Evolutionary conservation across 2,329 filamentous ascomycete species (phyloP), one percentile per base, ranked within the genome.

Genomic region (Leptosphaerulina australis): DNA sequence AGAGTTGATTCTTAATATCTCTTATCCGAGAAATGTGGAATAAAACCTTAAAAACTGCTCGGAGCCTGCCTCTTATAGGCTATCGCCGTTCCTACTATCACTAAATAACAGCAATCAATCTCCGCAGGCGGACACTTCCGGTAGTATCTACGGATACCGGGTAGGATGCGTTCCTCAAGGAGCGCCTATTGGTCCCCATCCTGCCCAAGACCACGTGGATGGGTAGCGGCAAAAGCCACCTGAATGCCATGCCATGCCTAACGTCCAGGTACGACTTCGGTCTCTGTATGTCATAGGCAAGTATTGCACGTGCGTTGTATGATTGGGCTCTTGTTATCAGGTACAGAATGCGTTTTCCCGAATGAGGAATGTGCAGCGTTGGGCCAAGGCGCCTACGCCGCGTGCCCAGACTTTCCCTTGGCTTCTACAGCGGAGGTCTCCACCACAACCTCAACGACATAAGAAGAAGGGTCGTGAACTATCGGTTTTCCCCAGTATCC

Each of bases 251-350:
- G 17, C 10, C 36, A 44, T 44, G 44, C 36, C 55, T 53, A 52
- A 38, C 17, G 45, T 54, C 56, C 59, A 59, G 62, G 59, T 53
- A 48, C 34, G 24, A 30, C 35, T 28, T 41, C 37, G 28, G 20
- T 26, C 28, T 44, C 46, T 55, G 50, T 46, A 50, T 37, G 34
- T 38, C 50, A 24, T 26, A 43, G 43, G 46, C 51, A 29, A 25
- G 37, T 12, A 36, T 35, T 38, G 53, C 66, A 68, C 66, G 64
- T 68, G 66, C 58, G 44, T n/a, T 11, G 26, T 36, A 39, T 63
- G 55, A 67, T 62, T 67, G 64, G 66, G 17, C 48, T 44, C 24
- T 49, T 55, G 57, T 59, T 67, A 67, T 67, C 64, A 59, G 52
- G 51, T 20, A 50, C 50, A 34, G 34, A 30, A 36, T 28, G 26